phyloP scores from a whole-genome alignment of 768 basidiomycete genomes.

The Neoboletus magnificus region DNA sequence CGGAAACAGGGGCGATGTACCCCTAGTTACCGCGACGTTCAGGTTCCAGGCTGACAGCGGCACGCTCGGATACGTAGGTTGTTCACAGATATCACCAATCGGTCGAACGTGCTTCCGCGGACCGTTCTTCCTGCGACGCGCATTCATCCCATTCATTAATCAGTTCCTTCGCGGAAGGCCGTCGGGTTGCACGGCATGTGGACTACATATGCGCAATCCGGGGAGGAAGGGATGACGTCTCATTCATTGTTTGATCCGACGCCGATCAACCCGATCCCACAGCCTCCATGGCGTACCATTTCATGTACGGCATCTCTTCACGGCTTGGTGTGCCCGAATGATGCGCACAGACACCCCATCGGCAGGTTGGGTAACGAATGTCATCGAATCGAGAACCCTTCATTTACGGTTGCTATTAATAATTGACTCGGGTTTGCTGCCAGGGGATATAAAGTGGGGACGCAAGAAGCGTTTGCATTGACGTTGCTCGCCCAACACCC shows the following conservation, averaged over 20 bases:
- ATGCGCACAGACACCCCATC: not conserved
- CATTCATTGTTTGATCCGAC: slow-evolving; percentile 2
- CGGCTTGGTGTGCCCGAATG: slow-evolving; percentile 8
- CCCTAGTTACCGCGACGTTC: not conserved
- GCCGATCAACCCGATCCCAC: slow-evolving; percentile 1
- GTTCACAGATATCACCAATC: not conserved
- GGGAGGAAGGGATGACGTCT: not conserved
- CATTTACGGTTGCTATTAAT: not conserved
- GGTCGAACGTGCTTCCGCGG: not conserved
- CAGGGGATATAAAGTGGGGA: slow-evolving; percentile 15
- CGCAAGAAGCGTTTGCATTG: not conserved
- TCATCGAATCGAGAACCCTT: not conserved
- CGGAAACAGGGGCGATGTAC: not conserved
- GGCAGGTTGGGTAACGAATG: not conserved
- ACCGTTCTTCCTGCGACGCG: not conserved
- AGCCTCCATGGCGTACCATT: not conserved
- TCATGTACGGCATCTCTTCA: not conserved
- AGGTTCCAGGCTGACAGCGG: no score
- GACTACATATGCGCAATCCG: not conserved
- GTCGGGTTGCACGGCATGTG: not conserved
- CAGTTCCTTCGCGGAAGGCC: not conserved
- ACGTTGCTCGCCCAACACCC: not conserved
- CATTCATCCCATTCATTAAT: not conserved
- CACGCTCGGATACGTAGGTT: not conserved
- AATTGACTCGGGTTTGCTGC: not conserved